Percentiles rank a stretch among this genome's conserved stretches.
Evolutionary conservation across 192 early-diverging fungal genomes (phyloP).

Genomic region (Diversispora epigaea): DNA sequence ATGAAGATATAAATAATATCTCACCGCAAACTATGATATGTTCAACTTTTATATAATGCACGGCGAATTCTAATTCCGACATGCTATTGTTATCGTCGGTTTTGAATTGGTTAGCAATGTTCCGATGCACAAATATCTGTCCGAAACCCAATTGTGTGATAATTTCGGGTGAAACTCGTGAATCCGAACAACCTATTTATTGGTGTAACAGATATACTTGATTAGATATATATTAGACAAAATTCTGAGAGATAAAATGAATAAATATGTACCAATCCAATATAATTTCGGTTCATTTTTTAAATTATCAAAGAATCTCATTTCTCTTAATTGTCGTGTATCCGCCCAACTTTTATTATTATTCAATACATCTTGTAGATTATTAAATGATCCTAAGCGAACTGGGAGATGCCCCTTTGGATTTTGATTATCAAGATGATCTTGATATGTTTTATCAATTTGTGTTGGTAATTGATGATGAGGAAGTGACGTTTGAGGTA

Average conservation of each 20-base stretch:
- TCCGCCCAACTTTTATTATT: conserved; percentile 68
- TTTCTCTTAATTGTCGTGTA: conserved; percentile 55
- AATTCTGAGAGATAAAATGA: neutral
- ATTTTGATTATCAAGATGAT: neutral
- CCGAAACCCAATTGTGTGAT: conserved; percentile 70
- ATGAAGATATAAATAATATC: neutral
- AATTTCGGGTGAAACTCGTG: conserved; percentile 84
- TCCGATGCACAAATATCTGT: conserved; percentile 94
- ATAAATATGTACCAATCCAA: conserved; percentile 66
- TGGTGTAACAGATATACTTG: neutral
- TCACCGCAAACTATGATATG: conserved; percentile 89
- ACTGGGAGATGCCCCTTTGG: neutral
- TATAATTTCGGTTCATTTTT: conserved; percentile 74
- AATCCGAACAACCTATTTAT: conserved; percentile 80
- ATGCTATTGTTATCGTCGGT: conserved; percentile 78
- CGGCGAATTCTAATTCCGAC: conserved; percentile 91
- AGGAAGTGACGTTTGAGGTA: too few species aligned
- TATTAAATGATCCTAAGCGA: neutral
- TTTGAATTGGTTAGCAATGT: conserved; percentile 91
- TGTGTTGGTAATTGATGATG: neutral
- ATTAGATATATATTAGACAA: neutral
- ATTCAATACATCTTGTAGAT: conserved; percentile 35
- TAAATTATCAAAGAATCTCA: conserved; percentile 73
- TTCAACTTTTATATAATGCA: conserved; percentile 88
- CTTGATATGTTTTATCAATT: neutral